A percentile compares a stretch with the other conserved stretches of the same genome.
phyloP scores from a whole-genome alignment of 805 yeast species.

The Diddensiella caesifluorescens region DNA sequence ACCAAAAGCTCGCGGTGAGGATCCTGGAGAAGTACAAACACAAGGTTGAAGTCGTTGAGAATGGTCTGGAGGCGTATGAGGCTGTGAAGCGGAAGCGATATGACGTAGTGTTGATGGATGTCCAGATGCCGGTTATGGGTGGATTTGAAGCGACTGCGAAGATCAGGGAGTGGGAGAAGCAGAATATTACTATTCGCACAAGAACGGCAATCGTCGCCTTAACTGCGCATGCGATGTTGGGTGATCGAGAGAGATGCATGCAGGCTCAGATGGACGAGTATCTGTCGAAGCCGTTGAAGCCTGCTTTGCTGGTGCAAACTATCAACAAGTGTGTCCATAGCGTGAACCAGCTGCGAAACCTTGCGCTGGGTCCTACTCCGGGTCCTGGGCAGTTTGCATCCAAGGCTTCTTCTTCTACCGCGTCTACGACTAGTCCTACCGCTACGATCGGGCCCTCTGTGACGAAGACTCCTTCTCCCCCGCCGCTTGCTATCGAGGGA shows the following conservation, averaged over 20 bases:
- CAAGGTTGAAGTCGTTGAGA: conserved; percentile 76
- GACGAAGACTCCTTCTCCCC: background rate
- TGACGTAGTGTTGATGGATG: conserved; percentile 87
- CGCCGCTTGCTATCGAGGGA: too few relatives aligned
- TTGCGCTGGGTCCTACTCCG: conserved; percentile 33
- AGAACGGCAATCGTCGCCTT: conserved; percentile 85
- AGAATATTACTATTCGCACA: conserved; percentile 64
- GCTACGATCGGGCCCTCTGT: background rate
- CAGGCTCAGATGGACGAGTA: conserved; percentile 93
- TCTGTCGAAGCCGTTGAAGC: conserved; percentile 81
- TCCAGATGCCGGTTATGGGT: conserved; percentile 94
- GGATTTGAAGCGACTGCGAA: conserved; percentile 88
- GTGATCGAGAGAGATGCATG: conserved; percentile 80
- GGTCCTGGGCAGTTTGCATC: conserved; percentile 1
- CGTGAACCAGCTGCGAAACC: conserved; percentile 34
- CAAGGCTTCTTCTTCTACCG: background rate
- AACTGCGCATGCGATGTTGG: conserved; percentile 93
- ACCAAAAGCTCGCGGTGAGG: conserved; percentile 80
- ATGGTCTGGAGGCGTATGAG: conserved; percentile 77
- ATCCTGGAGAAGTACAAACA: conserved; percentile 84
- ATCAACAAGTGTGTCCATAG: conserved; percentile 73
- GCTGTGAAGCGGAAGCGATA: conserved; percentile 62
- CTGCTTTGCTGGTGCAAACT: conserved; percentile 75
- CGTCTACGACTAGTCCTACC: background rate
- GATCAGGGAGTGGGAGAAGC: conserved; percentile 84